Base-by-base conservation (phyloP, 257 asterid genomes). In the Perilla frutescens region DNA sequence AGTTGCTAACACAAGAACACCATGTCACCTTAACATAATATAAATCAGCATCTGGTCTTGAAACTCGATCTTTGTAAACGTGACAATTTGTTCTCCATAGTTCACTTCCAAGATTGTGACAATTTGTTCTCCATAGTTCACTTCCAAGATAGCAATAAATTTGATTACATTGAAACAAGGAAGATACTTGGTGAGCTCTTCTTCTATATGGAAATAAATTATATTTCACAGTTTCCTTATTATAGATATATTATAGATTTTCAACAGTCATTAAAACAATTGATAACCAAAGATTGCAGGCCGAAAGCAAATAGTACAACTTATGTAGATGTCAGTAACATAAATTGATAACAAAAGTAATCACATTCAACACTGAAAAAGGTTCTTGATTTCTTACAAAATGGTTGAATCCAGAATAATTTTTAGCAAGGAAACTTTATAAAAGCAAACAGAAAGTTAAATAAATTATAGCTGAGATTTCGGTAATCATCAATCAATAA, bases 131-230 rank as follows among this genome's bases (percentile, higher is more conserved):
- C 26, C 26, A 45, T 26, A 64, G 11, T 66, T 44, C 45, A 32
- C 40, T 32, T 32, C 20, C 5, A 59, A 36, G 39, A 59, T 59
- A 34, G 65, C 65, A 49, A 40, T 47, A 47, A 6, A 48, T 66
- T 47, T 49, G 44, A 20, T 15, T 34, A 65, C 11, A 65, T n/a
- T 55, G 49, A 44, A 54, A 63, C 43, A 64, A 64, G 40, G 10
- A 65, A 20, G 26, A 65, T 65, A 40, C 70, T 11, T 65, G 70
- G 10, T 65, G 53, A 62, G 68, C 53, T 62, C 37, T 43, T 62
- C 70, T 56, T 56, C 3, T 34, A 59, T 36, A 59, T 34, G 10
- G 7, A 37, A 32, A 36, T 13, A 41, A 32, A 34, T 32, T 32
- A 15, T 15, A 7, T 34, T 59, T 11, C 2, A 4, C 39, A n/a